Conservation (phyloP, 768 basidiomycete species). For the Tricholoma bakamatsutake region DNA sequence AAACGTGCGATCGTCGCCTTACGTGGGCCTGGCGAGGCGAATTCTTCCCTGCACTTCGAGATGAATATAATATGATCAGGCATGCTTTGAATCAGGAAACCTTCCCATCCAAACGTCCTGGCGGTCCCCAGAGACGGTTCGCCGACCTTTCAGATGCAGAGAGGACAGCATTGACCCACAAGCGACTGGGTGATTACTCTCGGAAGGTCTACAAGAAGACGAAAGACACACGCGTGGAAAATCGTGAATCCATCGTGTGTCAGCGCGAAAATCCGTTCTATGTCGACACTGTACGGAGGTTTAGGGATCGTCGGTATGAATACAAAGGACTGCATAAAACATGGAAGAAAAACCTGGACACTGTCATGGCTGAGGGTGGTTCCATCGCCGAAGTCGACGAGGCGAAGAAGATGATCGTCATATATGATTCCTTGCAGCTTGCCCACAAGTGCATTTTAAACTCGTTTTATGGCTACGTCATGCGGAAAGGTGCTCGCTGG, state of each 20-base stretch:
- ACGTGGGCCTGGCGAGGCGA: slow-evolving; percentile 99
- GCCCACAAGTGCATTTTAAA: slow-evolving; percentile 99
- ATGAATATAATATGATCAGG: slow-evolving; percentile 98
- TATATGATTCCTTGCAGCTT: slow-evolving; percentile 97
- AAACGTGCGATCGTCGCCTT: slow-evolving; percentile 87
- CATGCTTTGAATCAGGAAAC: slow-evolving; percentile 92
- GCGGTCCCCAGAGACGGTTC: slow-evolving; percentile 73
- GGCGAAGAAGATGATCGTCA: slow-evolving; percentile 97
- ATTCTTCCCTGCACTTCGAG: slow-evolving; percentile 94
- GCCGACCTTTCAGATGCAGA: slow-evolving; percentile 77
- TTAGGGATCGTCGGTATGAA: slow-evolving; percentile 96
- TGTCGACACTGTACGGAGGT: slow-evolving; percentile 94
- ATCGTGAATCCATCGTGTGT: slow-evolving; percentile 91
- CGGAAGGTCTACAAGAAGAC: slow-evolving; percentile 98
- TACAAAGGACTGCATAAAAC: slow-evolving; percentile 98
- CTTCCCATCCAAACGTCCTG: slow-evolving; percentile 79
- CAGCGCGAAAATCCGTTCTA: slow-evolving; percentile 99
- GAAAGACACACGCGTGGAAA: slow-evolving; percentile 94
- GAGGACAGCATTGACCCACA: slow-evolving; percentile 89
- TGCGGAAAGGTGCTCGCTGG: slow-evolving; percentile 99
- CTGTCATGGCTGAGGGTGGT: slow-evolving; percentile 55
- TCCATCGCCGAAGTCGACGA: slow-evolving; percentile 87
- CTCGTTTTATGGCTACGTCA: slow-evolving; percentile 99
- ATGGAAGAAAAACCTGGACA: slow-evolving; percentile 98
- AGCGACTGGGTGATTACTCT: slow-evolving; percentile 97